Evolutionary conservation across 306 rosid genomes (phyloP), one percentile per base, ranked within the genome.

Genomic region (Adenanthera pavonina): DNA sequence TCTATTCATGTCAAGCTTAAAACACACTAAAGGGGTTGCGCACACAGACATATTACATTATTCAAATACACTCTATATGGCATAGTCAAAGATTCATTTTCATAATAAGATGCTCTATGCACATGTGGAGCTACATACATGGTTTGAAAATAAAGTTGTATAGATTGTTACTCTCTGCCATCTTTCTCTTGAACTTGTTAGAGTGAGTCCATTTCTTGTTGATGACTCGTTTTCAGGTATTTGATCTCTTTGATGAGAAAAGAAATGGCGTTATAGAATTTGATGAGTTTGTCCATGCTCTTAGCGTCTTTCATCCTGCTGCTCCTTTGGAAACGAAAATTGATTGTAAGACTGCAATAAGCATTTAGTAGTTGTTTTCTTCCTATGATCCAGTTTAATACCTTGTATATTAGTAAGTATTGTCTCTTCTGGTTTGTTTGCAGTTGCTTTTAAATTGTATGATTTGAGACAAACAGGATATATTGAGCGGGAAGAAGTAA

Each of bases 361-460:
- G 84, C 80, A 6, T 38, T 41, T 78, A 43, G 56, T 60, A 74
- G 73, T 68, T 75, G 65, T 57, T 75, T 65, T 47, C 15, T 69
- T 77, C 62, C 49, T 65, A 34, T 36, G 56, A 60, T 30, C 43
- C 35, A 9, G 52, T 76, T 80, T 17, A 54, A 30, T 61, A 35
- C 56, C 16, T n/a, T 83, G 69, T 12, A 41, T 73, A 60, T 17
- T 65, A 60, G 69, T 33, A 53, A 36, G 76, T n/a, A 34, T 40
- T 73, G 20, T 78, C 41, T 84, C 80, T 64, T 48, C 38, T 83
- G 69, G 43, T 49, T 85, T 83, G 74, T 46, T 69, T 84, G 87
- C 86, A 90, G 97, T 90, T 74, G 90, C 97, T 25, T 92, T 92
- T 83, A 87, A 87, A 69, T 75, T 92, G 89, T 92, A 90, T 85